Evolutionary conservation across 768 basidiomycete genomes (phyloP).

Genomic region (Lepiota subincarnata): DNA sequence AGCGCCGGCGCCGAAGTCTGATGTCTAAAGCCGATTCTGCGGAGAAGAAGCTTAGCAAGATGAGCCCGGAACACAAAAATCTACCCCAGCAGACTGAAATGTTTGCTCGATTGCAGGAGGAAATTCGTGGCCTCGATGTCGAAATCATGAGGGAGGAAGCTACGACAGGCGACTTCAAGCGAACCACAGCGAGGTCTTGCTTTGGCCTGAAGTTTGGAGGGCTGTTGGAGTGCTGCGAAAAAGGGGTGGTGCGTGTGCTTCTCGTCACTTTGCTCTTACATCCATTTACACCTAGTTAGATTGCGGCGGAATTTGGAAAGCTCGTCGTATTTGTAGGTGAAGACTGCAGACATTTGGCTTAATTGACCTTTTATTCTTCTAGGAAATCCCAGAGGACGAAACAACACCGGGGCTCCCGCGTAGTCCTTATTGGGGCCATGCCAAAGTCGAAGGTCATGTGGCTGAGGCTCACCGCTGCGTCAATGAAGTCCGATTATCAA

Average conservation of each 20-base stretch:
- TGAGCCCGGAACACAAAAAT: constrained; percentile 88
- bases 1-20: constrained; percentile 62
- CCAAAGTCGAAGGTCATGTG: constrained; percentile 56
- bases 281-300: constrained; percentile 25
- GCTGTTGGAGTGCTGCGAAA: constrained; percentile 78
- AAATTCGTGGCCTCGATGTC: constrained; percentile 74
- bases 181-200: constrained; percentile 59
- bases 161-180: constrained; percentile 77
- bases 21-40: constrained; percentile 73
- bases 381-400: constrained; percentile 79
- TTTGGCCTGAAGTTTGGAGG: constrained; percentile 88
- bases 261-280: neutral
- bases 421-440: constrained; percentile 64
- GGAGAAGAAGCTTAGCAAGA: constrained; percentile 86
- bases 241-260: constrained; percentile 48
- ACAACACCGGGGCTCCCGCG: constrained; percentile 80
- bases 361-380: neutral
- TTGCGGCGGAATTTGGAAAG: constrained; percentile 53
- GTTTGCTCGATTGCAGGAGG: constrained; percentile 65
- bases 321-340: constrained; percentile 40
- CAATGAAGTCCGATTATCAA: constrained; percentile 45
- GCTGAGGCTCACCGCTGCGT: constrained; percentile 59
- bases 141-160: constrained; percentile 85
- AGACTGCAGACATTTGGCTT: neutral
- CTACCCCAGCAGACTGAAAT: constrained; percentile 66